Evolutionary conservation across 768 basidiomycete genomes (phyloP).

Genomic region (Heimioporus sp.): DNA sequence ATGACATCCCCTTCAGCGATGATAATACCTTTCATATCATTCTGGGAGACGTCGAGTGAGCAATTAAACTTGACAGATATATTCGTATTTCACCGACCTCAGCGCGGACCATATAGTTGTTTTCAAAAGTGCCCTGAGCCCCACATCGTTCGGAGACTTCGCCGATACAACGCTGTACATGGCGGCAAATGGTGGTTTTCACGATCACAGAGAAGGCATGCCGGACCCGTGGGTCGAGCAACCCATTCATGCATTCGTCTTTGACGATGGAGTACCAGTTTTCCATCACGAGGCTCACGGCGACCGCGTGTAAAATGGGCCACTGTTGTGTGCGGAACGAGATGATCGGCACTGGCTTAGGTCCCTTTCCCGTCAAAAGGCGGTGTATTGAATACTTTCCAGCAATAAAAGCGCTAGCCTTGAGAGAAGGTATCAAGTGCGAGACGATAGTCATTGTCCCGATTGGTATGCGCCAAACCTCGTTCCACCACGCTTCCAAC

Average conservation of each 20-base stretch:
- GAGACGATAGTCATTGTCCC: constrained; percentile 52
- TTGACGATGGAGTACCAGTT: constrained; percentile 44
- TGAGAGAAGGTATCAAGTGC: constrained; percentile 51
- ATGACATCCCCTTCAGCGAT: constrained; percentile 57
- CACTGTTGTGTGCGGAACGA: constrained; percentile 65
- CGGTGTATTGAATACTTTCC: constrained; percentile 60
- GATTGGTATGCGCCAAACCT: constrained; percentile 53
- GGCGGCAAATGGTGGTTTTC: constrained; percentile 54
- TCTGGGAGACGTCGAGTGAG: no score
- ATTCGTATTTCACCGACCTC: constrained; percentile 41
- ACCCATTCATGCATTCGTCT: constrained; percentile 35
- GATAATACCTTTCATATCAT: constrained; percentile 47
- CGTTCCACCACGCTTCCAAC: constrained; percentile 53
- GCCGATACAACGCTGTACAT: constrained; percentile 48
- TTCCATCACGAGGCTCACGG: constrained; percentile 50
- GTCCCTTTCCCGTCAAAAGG: constrained; percentile 43
- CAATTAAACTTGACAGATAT: neutral
- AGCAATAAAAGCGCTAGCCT: constrained; percentile 51
- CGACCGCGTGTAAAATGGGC: constrained; percentile 53
- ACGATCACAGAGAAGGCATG: constrained; percentile 56
- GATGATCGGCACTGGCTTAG: constrained; percentile 50
- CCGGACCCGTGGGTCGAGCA: constrained; percentile 44
- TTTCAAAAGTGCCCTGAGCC: constrained; percentile 63
- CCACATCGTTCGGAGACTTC: constrained; percentile 62
- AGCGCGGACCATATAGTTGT: constrained; percentile 56